phyloP scores from a whole-genome alignment of 345 rosid species.

The Euphorbia lathyris region DNA sequence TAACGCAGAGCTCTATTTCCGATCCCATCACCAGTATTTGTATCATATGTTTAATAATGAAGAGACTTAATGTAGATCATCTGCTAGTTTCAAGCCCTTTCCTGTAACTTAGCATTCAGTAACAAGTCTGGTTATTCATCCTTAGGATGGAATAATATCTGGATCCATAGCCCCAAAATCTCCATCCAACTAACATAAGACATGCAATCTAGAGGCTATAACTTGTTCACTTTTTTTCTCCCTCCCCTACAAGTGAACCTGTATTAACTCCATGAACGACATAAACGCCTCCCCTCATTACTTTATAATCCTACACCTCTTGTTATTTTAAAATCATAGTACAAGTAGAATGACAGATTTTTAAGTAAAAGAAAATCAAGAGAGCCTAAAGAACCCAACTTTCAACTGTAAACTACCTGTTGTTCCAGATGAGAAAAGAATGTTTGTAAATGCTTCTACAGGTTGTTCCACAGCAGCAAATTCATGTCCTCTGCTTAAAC shows the following conservation, averaged over 20 bases:
- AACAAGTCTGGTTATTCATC: neutral
- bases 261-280: neutral
- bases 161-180: neutral
- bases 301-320: neutral
- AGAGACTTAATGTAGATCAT: too few species aligned
- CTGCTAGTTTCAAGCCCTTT: too few species aligned
- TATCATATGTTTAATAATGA: neutral
- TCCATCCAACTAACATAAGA: neutral
- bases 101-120: neutral
- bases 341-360: neutral
- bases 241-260: neutral
- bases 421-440: constrained; percentile 97
- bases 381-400: constrained; percentile 4
- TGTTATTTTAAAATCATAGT: neutral
- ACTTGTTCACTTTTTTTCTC: neutral
- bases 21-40: too few species aligned
- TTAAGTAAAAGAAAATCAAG: constrained; percentile 4
- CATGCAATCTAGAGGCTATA: neutral
- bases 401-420: constrained; percentile 55
- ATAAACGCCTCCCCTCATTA: neutral
- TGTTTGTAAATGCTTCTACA: constrained; percentile 72
- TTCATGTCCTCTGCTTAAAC: constrained; percentile 53
- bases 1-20: too few species aligned
- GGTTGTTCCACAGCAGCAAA: constrained; percentile 74
- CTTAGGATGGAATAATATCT: neutral